Conservation (phyloP, 345 rosid genomes). For the Rubroshorea leprosula region DNA sequence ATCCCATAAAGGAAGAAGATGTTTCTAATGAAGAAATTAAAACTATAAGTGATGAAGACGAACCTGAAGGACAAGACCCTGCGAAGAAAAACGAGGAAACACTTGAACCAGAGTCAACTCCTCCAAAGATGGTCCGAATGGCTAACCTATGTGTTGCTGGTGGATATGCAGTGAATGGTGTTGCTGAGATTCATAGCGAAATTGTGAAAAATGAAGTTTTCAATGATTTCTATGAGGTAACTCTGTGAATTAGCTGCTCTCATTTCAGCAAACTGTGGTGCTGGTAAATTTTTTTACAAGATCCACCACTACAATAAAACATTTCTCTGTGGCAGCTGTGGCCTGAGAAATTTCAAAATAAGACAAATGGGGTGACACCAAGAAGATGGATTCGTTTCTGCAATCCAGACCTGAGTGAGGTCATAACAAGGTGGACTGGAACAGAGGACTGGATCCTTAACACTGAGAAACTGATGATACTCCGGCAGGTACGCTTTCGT, state of each 20-base stretch:
- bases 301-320: neutral
- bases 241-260: neutral
- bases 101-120: slow-evolving; percentile 30
- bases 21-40: slow-evolving; percentile 13
- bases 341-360: slow-evolving; percentile 71
- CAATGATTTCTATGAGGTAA: slow-evolving; percentile 56
- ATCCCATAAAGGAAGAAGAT: slow-evolving; percentile 25
- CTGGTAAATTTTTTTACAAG: neutral
- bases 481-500: slow-evolving; percentile 39
- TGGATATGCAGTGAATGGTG: slow-evolving; percentile 67
- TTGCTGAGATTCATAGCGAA: slow-evolving; percentile 75
- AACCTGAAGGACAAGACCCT: slow-evolving; percentile 12
- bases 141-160: slow-evolving; percentile 60
- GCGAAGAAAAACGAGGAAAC: slow-evolving; percentile 36
- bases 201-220: slow-evolving; percentile 66
- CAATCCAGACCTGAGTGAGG: slow-evolving; percentile 57
- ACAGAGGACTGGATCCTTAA: slow-evolving; percentile 65
- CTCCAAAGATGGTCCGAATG: slow-evolving; percentile 52
- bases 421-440: slow-evolving; percentile 59
- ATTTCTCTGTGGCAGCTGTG: slow-evolving; percentile 42
- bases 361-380: slow-evolving; percentile 78
- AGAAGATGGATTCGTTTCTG: slow-evolving; percentile 76
- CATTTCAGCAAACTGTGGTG: neutral
- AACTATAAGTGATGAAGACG: neutral
- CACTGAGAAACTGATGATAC: slow-evolving; percentile 48